phyloP scores from a whole-genome alignment of 2,329 filamentous ascomycete genomes.

The Trichophyton benhamiae region DNA sequence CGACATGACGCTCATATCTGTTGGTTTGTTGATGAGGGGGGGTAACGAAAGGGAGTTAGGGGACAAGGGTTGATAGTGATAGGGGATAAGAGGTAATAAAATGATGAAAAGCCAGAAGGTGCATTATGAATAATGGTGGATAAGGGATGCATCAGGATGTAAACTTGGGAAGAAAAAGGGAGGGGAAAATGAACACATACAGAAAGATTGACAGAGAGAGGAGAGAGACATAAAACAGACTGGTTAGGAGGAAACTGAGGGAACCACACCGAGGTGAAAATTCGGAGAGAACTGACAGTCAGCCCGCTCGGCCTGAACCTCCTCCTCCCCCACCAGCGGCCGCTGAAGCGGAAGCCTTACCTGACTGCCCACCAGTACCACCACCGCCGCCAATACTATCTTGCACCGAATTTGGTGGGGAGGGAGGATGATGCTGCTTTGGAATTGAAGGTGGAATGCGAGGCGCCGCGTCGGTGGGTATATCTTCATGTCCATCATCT shows the following conservation, averaged over 20 bases:
- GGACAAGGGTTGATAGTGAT: background rate
- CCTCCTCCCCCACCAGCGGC: constrained; percentile 22
- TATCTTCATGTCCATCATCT: constrained; percentile 40
- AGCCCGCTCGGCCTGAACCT: constrained; percentile 12
- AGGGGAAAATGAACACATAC: background rate
- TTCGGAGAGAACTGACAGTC: constrained; percentile 9
- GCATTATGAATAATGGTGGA: background rate
- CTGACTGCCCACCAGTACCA: constrained; percentile 10
- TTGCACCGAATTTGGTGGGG: background rate
- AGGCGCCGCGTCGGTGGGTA: constrained; percentile 22
- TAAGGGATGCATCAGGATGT: background rate
- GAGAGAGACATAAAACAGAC: background rate
- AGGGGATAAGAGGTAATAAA: background rate
- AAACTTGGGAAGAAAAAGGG: background rate
- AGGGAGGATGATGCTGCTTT: constrained; percentile 23
- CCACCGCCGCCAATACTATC: background rate
- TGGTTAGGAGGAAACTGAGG: background rate
- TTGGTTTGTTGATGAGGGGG: background rate
- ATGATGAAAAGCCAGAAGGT: background rate
- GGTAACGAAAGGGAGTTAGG: background rate
- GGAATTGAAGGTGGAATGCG: constrained; percentile 43
- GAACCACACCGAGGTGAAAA: constrained; percentile 3
- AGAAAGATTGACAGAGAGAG: background rate
- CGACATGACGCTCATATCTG: background rate
- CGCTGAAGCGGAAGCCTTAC: constrained; percentile 19